Evolutionary conservation across 805 yeast species (phyloP).

Genomic region (Suhomyces xylopsoci): DNA sequence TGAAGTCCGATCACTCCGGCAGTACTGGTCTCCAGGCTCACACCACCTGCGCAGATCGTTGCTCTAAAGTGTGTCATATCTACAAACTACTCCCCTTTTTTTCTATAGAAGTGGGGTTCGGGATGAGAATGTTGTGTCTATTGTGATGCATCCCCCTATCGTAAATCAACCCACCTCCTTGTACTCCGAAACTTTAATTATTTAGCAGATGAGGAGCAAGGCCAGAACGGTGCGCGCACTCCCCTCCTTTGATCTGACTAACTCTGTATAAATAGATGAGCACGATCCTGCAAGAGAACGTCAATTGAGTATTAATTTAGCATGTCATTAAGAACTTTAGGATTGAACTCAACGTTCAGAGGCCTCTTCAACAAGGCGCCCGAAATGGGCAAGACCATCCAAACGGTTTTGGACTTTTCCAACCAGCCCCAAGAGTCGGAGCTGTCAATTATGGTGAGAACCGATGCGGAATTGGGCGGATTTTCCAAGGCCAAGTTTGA

Average conservation of each 20-base stretch:
- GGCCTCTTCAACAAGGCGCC: conserved; percentile 34
- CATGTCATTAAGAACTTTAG: conserved; percentile 43
- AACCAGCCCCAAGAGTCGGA: conserved; percentile 43
- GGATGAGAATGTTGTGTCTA: background rate
- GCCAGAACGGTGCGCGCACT: background rate
- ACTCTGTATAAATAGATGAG: background rate
- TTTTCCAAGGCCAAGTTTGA: conserved; percentile 62
- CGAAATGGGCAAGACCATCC: conserved; percentile 26
- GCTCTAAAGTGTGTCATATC: background rate
- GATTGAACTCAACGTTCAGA: conserved; percentile 34
- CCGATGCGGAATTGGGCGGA: conserved; percentile 79
- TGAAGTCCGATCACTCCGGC: background rate
- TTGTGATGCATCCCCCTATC: background rate
- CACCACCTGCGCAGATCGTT: background rate
- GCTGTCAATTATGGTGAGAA: conserved; percentile 52
- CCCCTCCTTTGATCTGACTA: background rate
- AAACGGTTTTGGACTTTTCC: conserved; percentile 57
- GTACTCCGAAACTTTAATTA: background rate
- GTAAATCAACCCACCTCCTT: background rate
- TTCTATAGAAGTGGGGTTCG: background rate
- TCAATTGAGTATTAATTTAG: background rate
- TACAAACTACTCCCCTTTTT: background rate
- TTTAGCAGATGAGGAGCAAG: background rate
- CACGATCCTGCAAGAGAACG: background rate
- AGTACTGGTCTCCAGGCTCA: background rate